Base-by-base conservation (phyloP, 495 filamentous ascomycete species). In the Tuber brumale region DNA sequence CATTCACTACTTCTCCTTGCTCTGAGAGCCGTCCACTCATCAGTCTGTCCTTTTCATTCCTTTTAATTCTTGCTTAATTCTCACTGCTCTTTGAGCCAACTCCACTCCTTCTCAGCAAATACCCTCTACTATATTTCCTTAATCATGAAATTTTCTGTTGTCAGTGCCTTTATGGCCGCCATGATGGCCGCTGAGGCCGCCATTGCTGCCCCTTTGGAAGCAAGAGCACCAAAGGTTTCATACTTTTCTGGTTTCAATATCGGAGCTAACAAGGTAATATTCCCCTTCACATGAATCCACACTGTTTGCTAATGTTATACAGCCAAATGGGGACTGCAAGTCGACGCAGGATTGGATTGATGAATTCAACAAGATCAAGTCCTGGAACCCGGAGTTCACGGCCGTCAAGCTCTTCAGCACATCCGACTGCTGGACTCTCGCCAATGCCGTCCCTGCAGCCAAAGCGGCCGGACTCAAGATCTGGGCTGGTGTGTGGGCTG, bases 161-260 rank as follows among this genome's bases (percentile, higher is more conserved):
- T 76, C 78, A 86, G 76, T 76, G 84, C 86, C 79, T 81, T 83
- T 72, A 78, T 85, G 57, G 81, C 84, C 46, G 83, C 84, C 70
- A 78, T 85, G 66, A 81, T 84, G 51, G 83, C 84, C 69, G 77
- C 86, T 71, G 79, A 87, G 73, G 85, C 84, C 45, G 83, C 88
- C 37, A 86, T 87, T 69, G 82, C 87, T 76, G 83, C 85, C 57
- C 76, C 87, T 69, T 82, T 85, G 39, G 61, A 74, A 10, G 45
- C 74, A 41, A n/a, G 76, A 31, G 57, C 85, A 72, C 78, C 86
- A 43, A 82, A 86, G 75, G 87, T 88, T 72, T 77, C 84, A 73
- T 87, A 85, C 76, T 86, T 84, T 80, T 87, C 91, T 79, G 94
- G 94, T 77, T 96, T 97, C 89, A 96, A 95, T 88, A 93, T 94